Evolutionary conservation across 2,329 filamentous ascomycete genomes (phyloP).

Genomic region (Byssothecium circinans): DNA sequence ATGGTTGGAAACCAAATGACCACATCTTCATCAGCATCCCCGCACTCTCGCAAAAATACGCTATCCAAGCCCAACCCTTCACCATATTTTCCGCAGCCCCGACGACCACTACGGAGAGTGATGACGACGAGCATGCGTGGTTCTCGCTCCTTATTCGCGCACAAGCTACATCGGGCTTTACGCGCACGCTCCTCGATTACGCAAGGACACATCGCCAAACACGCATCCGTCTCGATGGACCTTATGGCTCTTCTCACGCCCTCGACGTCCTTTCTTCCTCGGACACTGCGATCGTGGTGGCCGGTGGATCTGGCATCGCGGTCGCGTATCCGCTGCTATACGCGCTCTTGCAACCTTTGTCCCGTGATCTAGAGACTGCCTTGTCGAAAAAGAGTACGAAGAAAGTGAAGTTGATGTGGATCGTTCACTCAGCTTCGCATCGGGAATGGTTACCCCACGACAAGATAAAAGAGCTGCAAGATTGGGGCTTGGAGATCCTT

Average conservation of each 20-base stretch:
- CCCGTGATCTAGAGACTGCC: constrained; percentile 20
- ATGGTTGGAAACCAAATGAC: constrained; percentile 63
- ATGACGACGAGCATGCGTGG: constrained; percentile 49
- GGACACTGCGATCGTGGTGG: constrained; percentile 58
- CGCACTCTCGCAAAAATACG: constrained; percentile 54
- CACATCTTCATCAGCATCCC: constrained; percentile 67
- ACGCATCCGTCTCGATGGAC: constrained; percentile 61
- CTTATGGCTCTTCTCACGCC: constrained; percentile 63
- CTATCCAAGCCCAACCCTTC: constrained; percentile 66
- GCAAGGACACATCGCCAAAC: constrained; percentile 51
- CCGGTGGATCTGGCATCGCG: constrained; percentile 66
- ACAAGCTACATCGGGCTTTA: constrained; percentile 58
- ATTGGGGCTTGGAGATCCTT: constrained; percentile 55
- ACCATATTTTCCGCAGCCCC: constrained; percentile 66
- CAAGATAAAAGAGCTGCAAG: constrained; percentile 53
- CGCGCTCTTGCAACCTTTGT: constrained; percentile 45
- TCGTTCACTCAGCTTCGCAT: constrained; percentile 58
- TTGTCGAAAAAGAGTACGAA: constrained; percentile 10
- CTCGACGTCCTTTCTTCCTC: constrained; percentile 56
- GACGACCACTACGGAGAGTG: constrained; percentile 44
- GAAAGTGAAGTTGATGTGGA: constrained; percentile 59
- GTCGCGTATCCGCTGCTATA: constrained; percentile 64
- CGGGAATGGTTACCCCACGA: constrained; percentile 56
- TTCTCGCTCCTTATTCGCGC: constrained; percentile 63
- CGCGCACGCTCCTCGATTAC: constrained; percentile 56